Evolutionary conservation across 2,329 filamentous ascomycete species (phyloP).

Genomic region (Orbilia ellipsospora): DNA sequence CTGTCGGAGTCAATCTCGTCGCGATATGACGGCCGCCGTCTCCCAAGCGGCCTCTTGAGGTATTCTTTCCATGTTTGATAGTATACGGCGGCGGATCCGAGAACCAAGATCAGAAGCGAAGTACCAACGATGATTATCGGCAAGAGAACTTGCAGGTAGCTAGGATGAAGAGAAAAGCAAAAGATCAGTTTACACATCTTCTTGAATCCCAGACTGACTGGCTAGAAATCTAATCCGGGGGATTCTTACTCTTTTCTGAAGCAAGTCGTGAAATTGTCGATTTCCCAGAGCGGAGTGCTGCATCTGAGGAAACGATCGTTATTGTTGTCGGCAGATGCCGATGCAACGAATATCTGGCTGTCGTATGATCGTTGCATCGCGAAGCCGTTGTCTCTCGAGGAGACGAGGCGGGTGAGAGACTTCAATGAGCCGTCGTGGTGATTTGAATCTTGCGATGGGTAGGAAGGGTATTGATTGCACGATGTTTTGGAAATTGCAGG

Average conservation of each 20-base stretch:
- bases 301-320: constrained; percentile 57
- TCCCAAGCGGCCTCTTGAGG: constrained; percentile 9
- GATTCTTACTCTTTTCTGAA: constrained; percentile 62
- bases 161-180: constrained; percentile 61
- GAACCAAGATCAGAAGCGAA: constrained; percentile 75
- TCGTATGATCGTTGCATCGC: constrained; percentile 51
- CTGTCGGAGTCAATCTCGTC: constrained; percentile 39
- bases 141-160: constrained; percentile 82
- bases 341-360: constrained; percentile 48
- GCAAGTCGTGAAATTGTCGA: constrained; percentile 73
- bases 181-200: neutral
- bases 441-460: neutral
- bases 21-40: constrained; percentile 5
- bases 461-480: constrained; percentile 10
- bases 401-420: constrained; percentile 31
- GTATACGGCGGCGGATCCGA: constrained; percentile 50
- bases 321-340: constrained; percentile 48
- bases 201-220: neutral
- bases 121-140: constrained; percentile 77
- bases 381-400: constrained; percentile 47
- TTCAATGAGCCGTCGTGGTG: constrained; percentile 13
- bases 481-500: constrained; percentile 24
- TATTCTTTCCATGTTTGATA: constrained; percentile 49
- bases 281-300: constrained; percentile 66
- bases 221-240: neutral